These are phyloP conservation scores for Eucalyptus curtisii DNA, from an alignment of 345 rosid species.

Conservation along the genomic window DNA sequence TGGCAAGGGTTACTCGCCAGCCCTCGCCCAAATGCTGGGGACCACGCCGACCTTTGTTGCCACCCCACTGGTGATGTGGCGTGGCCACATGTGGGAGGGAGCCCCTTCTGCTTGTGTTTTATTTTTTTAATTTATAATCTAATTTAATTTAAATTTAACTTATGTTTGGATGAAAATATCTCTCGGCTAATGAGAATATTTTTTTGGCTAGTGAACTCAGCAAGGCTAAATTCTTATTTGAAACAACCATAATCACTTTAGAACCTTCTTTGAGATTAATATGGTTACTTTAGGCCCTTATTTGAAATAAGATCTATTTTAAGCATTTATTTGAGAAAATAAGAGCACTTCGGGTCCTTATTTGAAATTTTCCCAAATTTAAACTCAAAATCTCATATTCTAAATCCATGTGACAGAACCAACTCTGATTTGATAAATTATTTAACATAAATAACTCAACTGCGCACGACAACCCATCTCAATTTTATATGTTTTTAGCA, in stretches of 20 bases:
- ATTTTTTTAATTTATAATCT: too few species aligned
- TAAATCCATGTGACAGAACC: neutral
- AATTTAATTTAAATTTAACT: too few species aligned
- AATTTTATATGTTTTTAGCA: neutral
- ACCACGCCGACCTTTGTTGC: rapidly evolving
- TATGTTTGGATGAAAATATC: too few species aligned
- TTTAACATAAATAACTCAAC: neutral
- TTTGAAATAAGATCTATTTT: too few species aligned
- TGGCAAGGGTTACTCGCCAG: rapidly evolving
- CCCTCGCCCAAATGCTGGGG: rapidly evolving
- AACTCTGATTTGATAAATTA: too few species aligned
- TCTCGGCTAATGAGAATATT: rapidly evolving
- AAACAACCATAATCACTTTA: too few species aligned
- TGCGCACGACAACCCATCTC: rapidly evolving
- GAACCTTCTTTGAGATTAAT: rapidly evolving
- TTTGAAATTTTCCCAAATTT: too few species aligned
- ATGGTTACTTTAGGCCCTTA: rapidly evolving
- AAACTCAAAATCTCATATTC: neutral
- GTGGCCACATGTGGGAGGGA: too few species aligned
- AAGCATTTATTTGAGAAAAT: too few species aligned
- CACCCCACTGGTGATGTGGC: too few species aligned
- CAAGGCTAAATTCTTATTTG: rapidly evolving
- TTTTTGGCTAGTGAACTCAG: rapidly evolving
- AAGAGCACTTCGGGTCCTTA: too few species aligned
- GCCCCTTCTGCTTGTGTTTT: too few species aligned